Conservation (phyloP, 1,139 yeast genomes). For the Kodamaea derodonti region DNA sequence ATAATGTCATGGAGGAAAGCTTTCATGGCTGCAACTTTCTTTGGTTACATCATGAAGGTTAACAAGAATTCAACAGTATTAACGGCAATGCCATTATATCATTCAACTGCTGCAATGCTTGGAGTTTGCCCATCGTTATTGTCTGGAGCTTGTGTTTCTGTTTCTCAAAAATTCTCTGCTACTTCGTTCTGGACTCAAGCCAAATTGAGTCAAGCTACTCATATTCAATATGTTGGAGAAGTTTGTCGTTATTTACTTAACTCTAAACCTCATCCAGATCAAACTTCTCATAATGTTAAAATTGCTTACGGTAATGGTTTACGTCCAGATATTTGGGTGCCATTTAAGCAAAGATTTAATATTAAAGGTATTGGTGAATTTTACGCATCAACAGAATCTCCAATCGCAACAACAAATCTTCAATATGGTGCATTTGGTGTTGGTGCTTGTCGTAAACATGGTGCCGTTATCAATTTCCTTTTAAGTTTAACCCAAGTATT, state of each 20-base stretch:
- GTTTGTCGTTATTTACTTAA: slow-evolving; percentile 83
- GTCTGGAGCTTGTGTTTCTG: slow-evolving; percentile 66
- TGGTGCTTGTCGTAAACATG: slow-evolving; percentile 88
- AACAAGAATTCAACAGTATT: slow-evolving; percentile 56
- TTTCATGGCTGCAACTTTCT: slow-evolving; percentile 63
- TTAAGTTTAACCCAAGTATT: slow-evolving; percentile 57
- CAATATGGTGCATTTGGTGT: slow-evolving; percentile 79
- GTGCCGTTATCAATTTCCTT: slow-evolving; percentile 54
- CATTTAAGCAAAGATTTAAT: slow-evolving; percentile 72
- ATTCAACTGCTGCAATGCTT: slow-evolving; percentile 87
- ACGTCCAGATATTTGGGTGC: slow-evolving; percentile 87
- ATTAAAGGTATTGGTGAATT: slow-evolving; percentile 82
- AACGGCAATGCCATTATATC: slow-evolving; percentile 95
- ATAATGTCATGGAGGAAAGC: slow-evolving; percentile 90
- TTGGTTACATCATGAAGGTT: slow-evolving; percentile 68
- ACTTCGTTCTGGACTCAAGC: slow-evolving; percentile 91
- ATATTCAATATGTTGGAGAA: slow-evolving; percentile 93
- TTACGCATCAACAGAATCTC: slow-evolving; percentile 92
- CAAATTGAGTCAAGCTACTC: slow-evolving; percentile 64
- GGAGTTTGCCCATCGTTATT: slow-evolving; percentile 75
- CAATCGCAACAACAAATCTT: slow-evolving; percentile 80
- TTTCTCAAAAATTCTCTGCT: slow-evolving; percentile 81
- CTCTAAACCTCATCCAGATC: slow-evolving; percentile 65
- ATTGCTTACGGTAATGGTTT: slow-evolving; percentile 92
- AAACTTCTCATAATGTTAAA: slow-evolving; percentile 56